Conservation (phyloP, 805 yeast species). For the Groenewaldozyma tartarivorans region DNA sequence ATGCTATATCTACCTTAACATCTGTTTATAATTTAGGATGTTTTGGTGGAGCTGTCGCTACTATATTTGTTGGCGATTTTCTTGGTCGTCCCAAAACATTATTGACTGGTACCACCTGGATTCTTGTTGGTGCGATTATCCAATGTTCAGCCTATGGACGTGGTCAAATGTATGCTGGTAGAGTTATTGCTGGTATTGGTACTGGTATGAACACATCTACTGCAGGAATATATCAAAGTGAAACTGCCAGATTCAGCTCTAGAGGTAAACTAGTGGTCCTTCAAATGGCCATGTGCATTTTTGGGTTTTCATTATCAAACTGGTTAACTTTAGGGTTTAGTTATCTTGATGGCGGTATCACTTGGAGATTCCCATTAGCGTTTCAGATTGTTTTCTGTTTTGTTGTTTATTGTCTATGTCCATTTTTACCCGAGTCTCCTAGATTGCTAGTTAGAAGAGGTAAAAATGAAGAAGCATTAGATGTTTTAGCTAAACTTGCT, state of each 20-base stretch:
- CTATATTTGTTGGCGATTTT: slow-evolving; percentile 38
- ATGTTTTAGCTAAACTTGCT: too few relatives aligned
- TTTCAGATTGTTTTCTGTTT: slow-evolving; percentile 11
- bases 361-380: slow-evolving; percentile 14
- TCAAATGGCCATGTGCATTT: slow-evolving; percentile 5
- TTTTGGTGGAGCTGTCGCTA: slow-evolving; percentile 36
- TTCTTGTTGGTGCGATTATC: slow-evolving; percentile 22
- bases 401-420: too few relatives aligned
- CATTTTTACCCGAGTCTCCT: slow-evolving; percentile 39
- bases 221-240: slow-evolving; percentile 46
- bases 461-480: slow-evolving; percentile 37
- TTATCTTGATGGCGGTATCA: slow-evolving; percentile 2
- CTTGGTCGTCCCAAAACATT: slow-evolving; percentile 40
- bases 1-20: too few relatives aligned
- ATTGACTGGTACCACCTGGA: slow-evolving; percentile 36
- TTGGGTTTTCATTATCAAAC: too few relatives aligned
- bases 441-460: slow-evolving; percentile 43
- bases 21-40: too few relatives aligned
- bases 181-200: slow-evolving; percentile 44
- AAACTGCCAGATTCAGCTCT: slow-evolving; percentile 42
- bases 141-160: slow-evolving; percentile 20
- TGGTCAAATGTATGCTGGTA: slow-evolving; percentile 42
- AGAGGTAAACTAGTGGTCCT: slow-evolving; percentile 41
- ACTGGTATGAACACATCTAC: slow-evolving; percentile 44
- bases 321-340: slow-evolving; percentile 10